Percentiles rank a stretch among this genome's conserved stretches.
phyloP scores from a whole-genome alignment of 129 eudicot genomes.

The Helianthus tuberosus region DNA sequence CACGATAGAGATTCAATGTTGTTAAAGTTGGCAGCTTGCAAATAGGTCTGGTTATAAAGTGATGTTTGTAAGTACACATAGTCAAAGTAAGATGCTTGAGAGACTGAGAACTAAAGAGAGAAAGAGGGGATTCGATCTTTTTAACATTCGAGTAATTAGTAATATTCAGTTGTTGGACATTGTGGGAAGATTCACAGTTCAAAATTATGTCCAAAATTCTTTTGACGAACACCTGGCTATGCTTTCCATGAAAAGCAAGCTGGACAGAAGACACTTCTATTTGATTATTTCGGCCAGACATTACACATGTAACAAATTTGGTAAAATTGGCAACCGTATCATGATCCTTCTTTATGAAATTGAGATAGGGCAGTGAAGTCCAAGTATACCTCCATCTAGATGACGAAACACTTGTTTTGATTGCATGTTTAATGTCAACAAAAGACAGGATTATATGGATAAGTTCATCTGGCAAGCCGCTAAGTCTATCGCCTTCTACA shows the following conservation, averaged over 20 bases:
- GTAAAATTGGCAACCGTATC: background rate
- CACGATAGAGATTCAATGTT: background rate
- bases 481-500: constrained; percentile 9
- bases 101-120: background rate
- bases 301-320: background rate
- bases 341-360: background rate
- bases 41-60: background rate
- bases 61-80: background rate
- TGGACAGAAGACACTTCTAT: background rate
- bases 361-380: background rate
- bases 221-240: background rate
- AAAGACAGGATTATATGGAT: constrained; percentile 23
- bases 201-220: constrained; percentile 10
- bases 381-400: background rate
- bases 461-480: constrained; percentile 25
- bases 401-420: constrained; percentile 8
- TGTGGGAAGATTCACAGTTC: constrained; percentile 10
- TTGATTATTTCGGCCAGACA: background rate
- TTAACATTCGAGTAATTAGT: background rate
- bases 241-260: background rate
- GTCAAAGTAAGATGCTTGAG: constrained; percentile 14
- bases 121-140: background rate
- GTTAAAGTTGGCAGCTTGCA: constrained; percentile 12
- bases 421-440: background rate
- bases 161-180: constrained; percentile 7